Percentiles rank a stretch among this genome's conserved stretches.
These are phyloP conservation scores for Jamesozyma rosinii DNA, from an alignment of 805 yeast species.

Conservation along the genomic window DNA sequence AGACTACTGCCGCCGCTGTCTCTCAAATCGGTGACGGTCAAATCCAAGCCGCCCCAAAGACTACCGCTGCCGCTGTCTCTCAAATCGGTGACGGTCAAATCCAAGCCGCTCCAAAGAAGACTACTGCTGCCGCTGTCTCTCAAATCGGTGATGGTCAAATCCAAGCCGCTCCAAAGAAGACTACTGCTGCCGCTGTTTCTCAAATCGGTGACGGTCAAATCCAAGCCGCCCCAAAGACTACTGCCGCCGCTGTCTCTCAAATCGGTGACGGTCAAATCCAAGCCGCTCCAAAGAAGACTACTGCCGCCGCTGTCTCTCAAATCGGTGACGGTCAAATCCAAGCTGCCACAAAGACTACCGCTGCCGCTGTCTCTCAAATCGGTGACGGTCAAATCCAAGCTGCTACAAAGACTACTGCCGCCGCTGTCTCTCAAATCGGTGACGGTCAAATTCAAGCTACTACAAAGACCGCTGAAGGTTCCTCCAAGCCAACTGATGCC, in stretches of 20 bases:
- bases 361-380: slow-evolving; percentile 32
- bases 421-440: slow-evolving; percentile 29
- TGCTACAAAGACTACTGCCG: slow-evolving; percentile 1
- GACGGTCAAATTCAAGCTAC: slow-evolving; percentile 32
- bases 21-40: slow-evolving; percentile 58
- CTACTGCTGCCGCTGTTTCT: slow-evolving; percentile 10
- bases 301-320: slow-evolving; percentile 41
- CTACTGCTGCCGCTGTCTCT: slow-evolving; percentile 27
- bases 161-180: slow-evolving; percentile 20
- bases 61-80: slow-evolving; percentile 28
- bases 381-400: slow-evolving; percentile 33
- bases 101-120: slow-evolving; percentile 17
- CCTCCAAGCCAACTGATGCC: slow-evolving; percentile 29
- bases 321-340: slow-evolving; percentile 52
- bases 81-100: slow-evolving; percentile 13
- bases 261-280: slow-evolving; percentile 42
- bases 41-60: slow-evolving; percentile 27
- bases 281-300: slow-evolving; percentile 25
- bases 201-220: slow-evolving; percentile 47
- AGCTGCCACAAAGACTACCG: slow-evolving; percentile 30
- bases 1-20: slow-evolving; percentile 30
- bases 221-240: slow-evolving; percentile 26
- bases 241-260: slow-evolving; percentile 23
- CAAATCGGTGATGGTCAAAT: slow-evolving; percentile 42
- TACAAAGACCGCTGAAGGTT: slow-evolving; percentile 36